Evolutionary conservation across 2,329 filamentous ascomycete genomes (phyloP).

Genomic region (Cladosporium sp.): DNA sequence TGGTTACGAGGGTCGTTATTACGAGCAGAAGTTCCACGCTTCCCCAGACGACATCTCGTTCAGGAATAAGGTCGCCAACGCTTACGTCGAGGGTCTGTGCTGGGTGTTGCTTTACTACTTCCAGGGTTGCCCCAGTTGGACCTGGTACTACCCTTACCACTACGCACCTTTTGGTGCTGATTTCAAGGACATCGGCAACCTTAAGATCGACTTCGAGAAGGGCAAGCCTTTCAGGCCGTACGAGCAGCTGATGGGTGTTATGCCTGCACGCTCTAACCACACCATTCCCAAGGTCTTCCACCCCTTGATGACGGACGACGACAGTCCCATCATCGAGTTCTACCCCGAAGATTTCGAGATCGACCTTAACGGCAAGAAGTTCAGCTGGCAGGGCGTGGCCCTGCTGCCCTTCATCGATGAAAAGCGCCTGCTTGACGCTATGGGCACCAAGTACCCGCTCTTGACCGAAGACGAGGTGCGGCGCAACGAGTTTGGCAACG

Average conservation of each 20-base stretch:
- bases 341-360: constrained; percentile 92
- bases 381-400: constrained; percentile 94
- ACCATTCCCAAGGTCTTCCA: constrained; percentile 86
- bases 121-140: constrained; percentile 96
- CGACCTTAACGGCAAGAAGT: constrained; percentile 96
- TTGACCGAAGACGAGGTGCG: constrained; percentile 69
- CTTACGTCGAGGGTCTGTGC: constrained; percentile 90
- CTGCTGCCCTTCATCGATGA: constrained; percentile 95
- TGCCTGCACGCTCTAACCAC: constrained; percentile 88
- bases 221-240: constrained; percentile 84
- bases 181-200: constrained; percentile 74
- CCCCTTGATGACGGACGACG: constrained; percentile 76
- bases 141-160: constrained; percentile 98
- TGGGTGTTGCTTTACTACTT: constrained; percentile 98
- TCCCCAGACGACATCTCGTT: constrained; percentile 76
- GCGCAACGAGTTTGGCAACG: constrained; percentile 73
- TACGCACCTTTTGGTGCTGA: constrained; percentile 97
- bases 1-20: constrained; percentile 91
- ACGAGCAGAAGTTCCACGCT: constrained; percentile 90
- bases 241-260: constrained; percentile 96
- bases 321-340: constrained; percentile 94
- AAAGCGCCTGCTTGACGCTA: constrained; percentile 72
- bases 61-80: constrained; percentile 76
- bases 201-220: constrained; percentile 76
- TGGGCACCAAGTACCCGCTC: constrained; percentile 73